Base-by-base conservation (phyloP, 2,329 filamentous ascomycete genomes). In the Fusarium annulatum region DNA sequence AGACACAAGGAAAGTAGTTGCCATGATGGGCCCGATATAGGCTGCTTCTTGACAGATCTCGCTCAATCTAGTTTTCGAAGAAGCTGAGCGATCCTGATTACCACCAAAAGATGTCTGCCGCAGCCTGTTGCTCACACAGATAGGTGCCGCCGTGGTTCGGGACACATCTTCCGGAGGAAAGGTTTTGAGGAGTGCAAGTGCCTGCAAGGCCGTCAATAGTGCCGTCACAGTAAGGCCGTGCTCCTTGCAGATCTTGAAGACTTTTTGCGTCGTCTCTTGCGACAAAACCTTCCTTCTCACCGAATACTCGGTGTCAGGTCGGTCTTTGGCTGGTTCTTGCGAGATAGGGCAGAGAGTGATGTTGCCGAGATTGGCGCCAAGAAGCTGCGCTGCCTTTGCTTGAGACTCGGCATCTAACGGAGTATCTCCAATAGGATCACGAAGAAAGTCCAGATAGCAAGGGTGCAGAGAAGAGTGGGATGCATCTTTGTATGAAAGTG, bases 61-160 rank as follows among this genome's bases (percentile, higher is more conserved):
- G 10, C 42, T 10, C 5, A 39, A 26, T 9, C 7, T 15, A 18
- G 51, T 4, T 7, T 57, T 38, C 1, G 14, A 14, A 28, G 43
- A 21, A 38, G 9, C 19, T 8, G n/a, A 18, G 9, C 8, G 21
- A 10, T 26, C 49, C 7, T 26, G 34, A 21, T 33, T 33, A 5
- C 38, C 28, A 8, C 42, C 33, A 4, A 58, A 19, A 3, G 61
- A 28, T 2, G 60, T 67, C 9, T 64, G 51, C 2, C n/a, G 43
- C 5, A 67, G 38, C 21, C 60, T 33, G 12, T 67, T 67, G 9
- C 43, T 64, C 8, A 64, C 64, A 15, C 60, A 67, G 5, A 64
- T 64, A n/a, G 61, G 61, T 4, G 64, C 42, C 5, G 51, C 49
- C 6, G 16, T 16, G 3, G 30, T 33, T 9, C 61, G 52, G 15